Evolutionary conservation across 164 flowering plant species (phyloP), one percentile per base, ranked within the genome.

Genomic region (Saururus chinensis): DNA sequence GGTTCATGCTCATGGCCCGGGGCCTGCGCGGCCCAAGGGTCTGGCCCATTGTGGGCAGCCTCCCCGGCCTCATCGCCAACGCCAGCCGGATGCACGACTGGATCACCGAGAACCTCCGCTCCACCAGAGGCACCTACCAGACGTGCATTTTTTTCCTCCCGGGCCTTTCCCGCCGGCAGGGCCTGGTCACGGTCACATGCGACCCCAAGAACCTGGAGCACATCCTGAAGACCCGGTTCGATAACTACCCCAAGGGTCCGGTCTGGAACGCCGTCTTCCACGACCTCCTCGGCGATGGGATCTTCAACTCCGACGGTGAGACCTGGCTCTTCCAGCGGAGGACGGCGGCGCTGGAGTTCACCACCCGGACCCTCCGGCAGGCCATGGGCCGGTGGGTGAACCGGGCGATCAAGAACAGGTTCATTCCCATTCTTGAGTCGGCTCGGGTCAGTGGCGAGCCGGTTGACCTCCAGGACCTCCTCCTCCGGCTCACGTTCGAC

Each of bases 301-400:
- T 83, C 68, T 83, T 83, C 72, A 83, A 83, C 53, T 81, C 85
- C 0, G 88, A 83, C 48, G 88, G 88, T 19, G 82, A 83, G 76
- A 81, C 88, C 68, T 83, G 88, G 88, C 63, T 76, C 42, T 79
- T 79, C 60, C 87, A 83, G 66, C 69, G 87, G 7, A 83, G 75
- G 72, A 79, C 82, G 4, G 82, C 82, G 7, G 82, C 82, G 1
- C 74, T 79, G 48, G 82, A 79, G 52, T 83, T 83, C 73, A 83
- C 88, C 55, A 83, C 85, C 16, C 64, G 88, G 51, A 83, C 88
- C 1, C 77, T 83, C 1, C 80, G 84, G 42, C 85, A 79, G 53
- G 88, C 88, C 66, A 83, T 83, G 88, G 82, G 73, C 20, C 75
- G 88, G 24, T 81, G 88, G 88, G 84, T 81, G 20, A 80, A 67